Conservation (phyloP, 2,329 filamentous ascomycete species). For the Drechslerella dactyloides region DNA sequence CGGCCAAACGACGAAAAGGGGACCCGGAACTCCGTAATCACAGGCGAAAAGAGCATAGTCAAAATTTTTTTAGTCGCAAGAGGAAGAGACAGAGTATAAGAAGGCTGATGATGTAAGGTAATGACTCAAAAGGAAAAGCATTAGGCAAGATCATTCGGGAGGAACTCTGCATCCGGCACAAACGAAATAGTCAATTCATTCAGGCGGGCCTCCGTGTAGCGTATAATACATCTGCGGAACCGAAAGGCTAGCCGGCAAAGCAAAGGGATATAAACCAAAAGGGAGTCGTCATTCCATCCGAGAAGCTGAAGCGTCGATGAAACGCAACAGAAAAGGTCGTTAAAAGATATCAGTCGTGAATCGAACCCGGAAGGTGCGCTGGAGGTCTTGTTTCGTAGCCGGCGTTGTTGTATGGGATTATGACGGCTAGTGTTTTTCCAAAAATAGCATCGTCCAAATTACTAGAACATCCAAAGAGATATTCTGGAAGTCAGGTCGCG, state of each 20-base stretch:
- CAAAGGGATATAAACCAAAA: conserved; percentile 28
- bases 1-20: conserved; percentile 6
- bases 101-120: conserved; percentile 25
- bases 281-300: conserved; percentile 32
- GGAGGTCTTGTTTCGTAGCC: conserved; percentile 40
- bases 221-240: conserved; percentile 46
- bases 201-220: conserved; percentile 49
- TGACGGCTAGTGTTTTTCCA: conserved; percentile 23
- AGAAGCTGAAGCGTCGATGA: conserved; percentile 28
- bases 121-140: conserved; percentile 50
- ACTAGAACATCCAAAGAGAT: conserved; percentile 22
- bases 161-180: conserved; percentile 35
- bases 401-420: conserved; percentile 23
- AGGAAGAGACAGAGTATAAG: conserved; percentile 19
- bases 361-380: conserved; percentile 19
- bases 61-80: conserved; percentile 35
- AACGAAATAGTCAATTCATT: conserved; percentile 41
- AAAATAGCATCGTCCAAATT: conserved; percentile 36
- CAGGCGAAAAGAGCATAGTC: conserved; percentile 10
- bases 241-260: conserved; percentile 32
- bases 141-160: conserved; percentile 52
- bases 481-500: conserved; percentile 7
- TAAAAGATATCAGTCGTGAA: conserved; percentile 40
- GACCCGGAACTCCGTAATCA: conserved; percentile 45
- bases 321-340: conserved; percentile 40